Conservation (phyloP, 148 eudicot genomes). For the Diospyros kaki region DNA sequence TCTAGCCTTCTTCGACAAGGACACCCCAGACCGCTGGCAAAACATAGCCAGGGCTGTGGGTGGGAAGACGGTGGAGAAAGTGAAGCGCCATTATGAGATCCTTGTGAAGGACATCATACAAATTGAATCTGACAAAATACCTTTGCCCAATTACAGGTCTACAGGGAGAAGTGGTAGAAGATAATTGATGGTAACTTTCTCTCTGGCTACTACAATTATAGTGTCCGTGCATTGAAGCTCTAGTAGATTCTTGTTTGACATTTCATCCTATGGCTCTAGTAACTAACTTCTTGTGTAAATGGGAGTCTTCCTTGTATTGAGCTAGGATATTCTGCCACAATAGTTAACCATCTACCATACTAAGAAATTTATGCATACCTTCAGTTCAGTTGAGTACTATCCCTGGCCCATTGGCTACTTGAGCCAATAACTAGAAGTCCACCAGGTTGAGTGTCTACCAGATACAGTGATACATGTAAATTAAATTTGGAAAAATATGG, state of each 20-base stretch:
- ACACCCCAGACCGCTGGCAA: constrained; percentile 70
- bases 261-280: background rate
- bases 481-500: background rate
- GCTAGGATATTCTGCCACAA: background rate
- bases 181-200: constrained; percentile 8
- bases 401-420: too few species aligned
- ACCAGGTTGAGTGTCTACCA: too few species aligned
- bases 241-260: background rate
- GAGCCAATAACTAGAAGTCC: too few species aligned
- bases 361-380: background rate
- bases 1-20: constrained; percentile 51
- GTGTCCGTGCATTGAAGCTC: background rate
- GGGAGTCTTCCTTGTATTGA: background rate
- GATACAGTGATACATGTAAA: background rate
- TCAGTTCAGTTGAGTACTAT: too few species aligned
- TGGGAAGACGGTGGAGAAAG: constrained; percentile 58
- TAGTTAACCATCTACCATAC: background rate
- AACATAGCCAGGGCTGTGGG: constrained; percentile 53
- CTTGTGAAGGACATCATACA: constrained; percentile 44
- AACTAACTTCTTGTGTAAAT: background rate
- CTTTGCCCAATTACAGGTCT: constrained; percentile 48
- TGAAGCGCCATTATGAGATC: constrained; percentile 51
- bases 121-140: constrained; percentile 49
- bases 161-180: constrained; percentile 22
- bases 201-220: background rate